Base-by-base conservation (phyloP, 306 rosid genomes). In the Trichosanthes truncata region DNA sequence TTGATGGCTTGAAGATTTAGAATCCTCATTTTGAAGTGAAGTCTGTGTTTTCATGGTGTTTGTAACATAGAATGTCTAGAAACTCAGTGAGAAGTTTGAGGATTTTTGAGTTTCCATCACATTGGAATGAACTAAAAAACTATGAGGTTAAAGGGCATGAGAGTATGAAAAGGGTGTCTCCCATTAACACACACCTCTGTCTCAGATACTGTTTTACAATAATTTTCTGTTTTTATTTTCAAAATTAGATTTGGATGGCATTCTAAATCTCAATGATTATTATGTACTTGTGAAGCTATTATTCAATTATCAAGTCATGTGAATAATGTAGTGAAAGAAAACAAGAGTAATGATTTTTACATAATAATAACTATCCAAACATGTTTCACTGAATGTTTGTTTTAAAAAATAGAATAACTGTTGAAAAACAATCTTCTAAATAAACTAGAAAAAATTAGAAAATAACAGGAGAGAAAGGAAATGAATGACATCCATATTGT, bases 1-100 rank as follows among this genome's bases (percentile, higher is more conserved):
- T 92, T 55, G 94, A 92, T 62, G 86, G 86, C 68, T 88, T 80
- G 7, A 88, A 80, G 78, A 77, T 90, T 23, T 82, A 80, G 62
- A 52, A 62, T 13, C 21, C 38, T 60, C 33, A 3, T 26, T 60
- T 2, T 29, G 7, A 60, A 59, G 15, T 25, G 53, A 49, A 26
- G 61, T 56, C 36, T 25, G 17, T 60, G 59, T 52, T 52, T 55
- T 29, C 67, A 60, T 29, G 38, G 67, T 60, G 67, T 61, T 56
- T 57, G 33, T 57, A 23, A 57, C 5, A 57, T 9, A 3, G 33
- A 57, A 57, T 3, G 9, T n/a, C 6, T 53, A 18, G 7, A 2
- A 29, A 29, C 33, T 43, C 48, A 7, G 48, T 43, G 11, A 43
- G 1, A 43, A 43, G 48, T 41, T 6, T 55, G 29, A 23, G 6